Conservation (phyloP, 2,329 filamentous ascomycete species). For the Hypomyces perniciosus region DNA sequence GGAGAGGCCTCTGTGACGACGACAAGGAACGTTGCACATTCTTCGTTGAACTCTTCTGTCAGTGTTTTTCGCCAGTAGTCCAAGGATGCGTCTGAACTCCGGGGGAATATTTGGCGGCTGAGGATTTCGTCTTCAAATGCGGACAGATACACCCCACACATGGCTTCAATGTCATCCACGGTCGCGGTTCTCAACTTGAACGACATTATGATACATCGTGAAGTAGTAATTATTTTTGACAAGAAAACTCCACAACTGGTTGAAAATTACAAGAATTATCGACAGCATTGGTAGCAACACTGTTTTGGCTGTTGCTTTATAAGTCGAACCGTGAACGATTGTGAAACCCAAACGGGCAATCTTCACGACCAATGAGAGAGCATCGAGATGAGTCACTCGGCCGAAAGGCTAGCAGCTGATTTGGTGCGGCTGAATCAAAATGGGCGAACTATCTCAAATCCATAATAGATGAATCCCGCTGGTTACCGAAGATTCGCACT, state of each 20-base stretch:
- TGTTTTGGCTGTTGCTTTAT: constrained; percentile 1
- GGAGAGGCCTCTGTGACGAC: constrained; percentile 26
- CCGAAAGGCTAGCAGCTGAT: not conserved
- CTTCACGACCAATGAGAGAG: not conserved
- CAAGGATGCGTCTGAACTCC: constrained; percentile 17
- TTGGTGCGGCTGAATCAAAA: too few relatives aligned
- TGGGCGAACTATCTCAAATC: not conserved
- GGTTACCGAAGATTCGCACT: too few relatives aligned
- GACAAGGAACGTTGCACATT: constrained; percentile 33
- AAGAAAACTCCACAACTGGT: not conserved
- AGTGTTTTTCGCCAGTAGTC: constrained; percentile 32
- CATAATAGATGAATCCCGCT: not conserved
- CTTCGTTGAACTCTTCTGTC: constrained; percentile 34
- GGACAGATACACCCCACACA: constrained; percentile 39
- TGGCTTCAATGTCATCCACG: constrained; percentile 32
- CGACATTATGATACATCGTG: constrained; percentile 15
- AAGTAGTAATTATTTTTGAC: not conserved
- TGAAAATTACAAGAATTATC: not conserved
- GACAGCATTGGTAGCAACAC: not conserved
- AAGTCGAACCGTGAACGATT: not conserved
- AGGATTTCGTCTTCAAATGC: constrained; percentile 38
- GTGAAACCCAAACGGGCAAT: not conserved
- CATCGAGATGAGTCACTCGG: not conserved
- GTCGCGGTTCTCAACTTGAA: constrained; percentile 33
- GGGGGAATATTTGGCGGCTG: constrained; percentile 32